Base-by-base conservation (phyloP, 805 yeast species). In the Teunomyces kruisii region DNA sequence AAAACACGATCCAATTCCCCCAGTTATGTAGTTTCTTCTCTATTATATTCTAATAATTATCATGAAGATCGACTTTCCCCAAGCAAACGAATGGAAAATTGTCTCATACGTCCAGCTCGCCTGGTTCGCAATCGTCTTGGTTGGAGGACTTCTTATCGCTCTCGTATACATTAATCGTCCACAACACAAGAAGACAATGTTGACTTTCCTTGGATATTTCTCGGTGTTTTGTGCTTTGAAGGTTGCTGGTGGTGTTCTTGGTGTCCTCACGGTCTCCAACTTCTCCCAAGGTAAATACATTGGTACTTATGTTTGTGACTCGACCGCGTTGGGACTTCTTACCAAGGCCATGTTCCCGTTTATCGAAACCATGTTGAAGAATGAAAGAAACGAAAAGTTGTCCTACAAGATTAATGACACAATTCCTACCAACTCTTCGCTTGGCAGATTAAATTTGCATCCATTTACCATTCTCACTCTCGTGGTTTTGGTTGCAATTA, bases 41-140 rank as follows among this genome's bases (percentile, higher is more conserved):
- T 22, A 10, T 22, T 14, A 35, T 26, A 3, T 26, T 5, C 28
- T 6, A 19, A 19, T 6, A 19, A 19, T 19, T 19, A 35, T n/a
- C 28, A 35, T 35, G 38, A 9, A 4, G 9, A 7, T 35, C 10
- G 13, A 13, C 2, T 35, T 35, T 12, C 27, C 19, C 15, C 28
- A 35, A 35, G 38, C 16, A n/a, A 35, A 10, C 38, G 26, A 35
- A 14, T 48, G 52, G 52, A 28, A 48, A 32, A 43, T 24, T 6
- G 44, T 46, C 8, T 40, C 43, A n/a, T 40, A 28, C 28, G 40
- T 45, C 12, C 52, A 48, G 27, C 38, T 42, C 16, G 27, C 43
- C 26, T 37, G 46, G 41, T 48, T 45, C 17, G 10, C n/a, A 9
- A 9, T 45, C 15, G 8, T 32, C n/a, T 30, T 45, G 24, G 15